These are phyloP conservation scores for Globisporangium acanthophoron DNA, from an alignment of 352 stramenopile genomes.

Conservation along the genomic window DNA sequence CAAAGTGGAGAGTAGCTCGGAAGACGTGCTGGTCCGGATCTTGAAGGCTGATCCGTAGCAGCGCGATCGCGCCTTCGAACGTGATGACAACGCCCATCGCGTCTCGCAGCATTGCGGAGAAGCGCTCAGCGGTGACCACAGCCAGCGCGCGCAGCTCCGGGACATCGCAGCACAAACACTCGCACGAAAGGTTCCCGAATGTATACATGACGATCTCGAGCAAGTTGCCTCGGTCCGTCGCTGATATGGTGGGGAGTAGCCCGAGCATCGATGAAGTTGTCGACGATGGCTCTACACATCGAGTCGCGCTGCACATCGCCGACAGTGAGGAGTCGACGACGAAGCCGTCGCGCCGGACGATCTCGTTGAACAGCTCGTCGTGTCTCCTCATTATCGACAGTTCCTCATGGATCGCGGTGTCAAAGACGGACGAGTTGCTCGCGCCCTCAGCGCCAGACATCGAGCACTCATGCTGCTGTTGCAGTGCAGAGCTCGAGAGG, in stretches of 20 bases:
- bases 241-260: slow-evolving; percentile 5
- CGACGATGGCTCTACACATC: not conserved
- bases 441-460: not conserved
- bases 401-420: slow-evolving; percentile 2
- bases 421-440: slow-evolving; percentile 4
- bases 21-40: slow-evolving; percentile 24
- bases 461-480: not conserved
- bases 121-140: slow-evolving; percentile 30
- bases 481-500: no score
- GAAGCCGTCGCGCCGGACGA: not conserved
- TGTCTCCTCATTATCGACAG: not conserved
- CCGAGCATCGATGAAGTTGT: not conserved
- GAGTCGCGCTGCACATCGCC: not conserved
- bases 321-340: not conserved
- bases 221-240: slow-evolving; percentile 14
- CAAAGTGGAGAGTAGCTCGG: slow-evolving; percentile 31
- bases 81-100: slow-evolving; percentile 14
- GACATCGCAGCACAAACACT: slow-evolving; percentile 26
- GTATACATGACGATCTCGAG: slow-evolving; percentile 31
- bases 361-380: not conserved
- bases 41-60: slow-evolving; percentile 27
- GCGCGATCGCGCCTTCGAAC: slow-evolving; percentile 39
- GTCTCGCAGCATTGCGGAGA: slow-evolving; percentile 17
- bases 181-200: slow-evolving; percentile 47
- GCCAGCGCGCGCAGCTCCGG: slow-evolving; percentile 19